phyloP scores from a whole-genome alignment of 768 basidiomycete genomes.

The Phanerodontia chrysosporium region DNA sequence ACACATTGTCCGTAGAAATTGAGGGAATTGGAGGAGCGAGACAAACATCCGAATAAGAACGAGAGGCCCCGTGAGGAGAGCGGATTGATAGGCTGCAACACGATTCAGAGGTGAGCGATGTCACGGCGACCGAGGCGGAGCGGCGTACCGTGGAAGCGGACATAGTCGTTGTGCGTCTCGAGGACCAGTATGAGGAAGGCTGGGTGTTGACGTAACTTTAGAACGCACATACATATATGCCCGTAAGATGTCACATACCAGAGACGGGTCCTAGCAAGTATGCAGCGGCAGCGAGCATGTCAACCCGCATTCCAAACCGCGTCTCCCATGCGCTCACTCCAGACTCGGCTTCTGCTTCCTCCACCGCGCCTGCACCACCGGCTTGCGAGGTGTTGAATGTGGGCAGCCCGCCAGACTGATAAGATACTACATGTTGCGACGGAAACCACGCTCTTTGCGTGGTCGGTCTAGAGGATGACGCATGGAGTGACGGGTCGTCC shows the following conservation, averaged over 20 bases:
- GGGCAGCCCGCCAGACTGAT: slow-evolving; percentile 68
- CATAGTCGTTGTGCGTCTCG: slow-evolving; percentile 75
- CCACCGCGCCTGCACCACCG: slow-evolving; percentile 32
- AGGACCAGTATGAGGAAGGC: slow-evolving; percentile 62
- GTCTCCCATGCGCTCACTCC: slow-evolving; percentile 67
- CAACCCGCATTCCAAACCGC: slow-evolving; percentile 59
- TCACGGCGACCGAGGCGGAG: neutral
- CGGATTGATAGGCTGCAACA: slow-evolving; percentile 70
- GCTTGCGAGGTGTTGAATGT: slow-evolving; percentile 45
- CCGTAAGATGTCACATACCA: no score
- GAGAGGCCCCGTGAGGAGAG: slow-evolving; percentile 62
- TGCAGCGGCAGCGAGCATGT: slow-evolving; percentile 57
- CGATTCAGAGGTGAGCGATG: neutral
- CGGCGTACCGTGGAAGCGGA: slow-evolving; percentile 71
- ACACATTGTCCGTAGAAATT: slow-evolving; percentile 46
- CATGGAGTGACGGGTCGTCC: slow-evolving; percentile 40
- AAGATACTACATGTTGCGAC: slow-evolving; percentile 40
- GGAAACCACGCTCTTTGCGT: slow-evolving; percentile 51
- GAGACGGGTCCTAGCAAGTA: slow-evolving; percentile 71
- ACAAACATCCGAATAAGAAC: slow-evolving; percentile 51
- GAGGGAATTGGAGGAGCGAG: slow-evolving; percentile 48
- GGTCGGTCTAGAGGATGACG: slow-evolving; percentile 25
- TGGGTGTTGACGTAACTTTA: slow-evolving; percentile 19
- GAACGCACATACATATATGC: no score
- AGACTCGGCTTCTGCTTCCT: slow-evolving; percentile 35